Percentiles rank a stretch among this genome's conserved stretches.
Conservation (phyloP, 2,329 filamentous ascomycete genomes). For the Lojkania enalia region DNA sequence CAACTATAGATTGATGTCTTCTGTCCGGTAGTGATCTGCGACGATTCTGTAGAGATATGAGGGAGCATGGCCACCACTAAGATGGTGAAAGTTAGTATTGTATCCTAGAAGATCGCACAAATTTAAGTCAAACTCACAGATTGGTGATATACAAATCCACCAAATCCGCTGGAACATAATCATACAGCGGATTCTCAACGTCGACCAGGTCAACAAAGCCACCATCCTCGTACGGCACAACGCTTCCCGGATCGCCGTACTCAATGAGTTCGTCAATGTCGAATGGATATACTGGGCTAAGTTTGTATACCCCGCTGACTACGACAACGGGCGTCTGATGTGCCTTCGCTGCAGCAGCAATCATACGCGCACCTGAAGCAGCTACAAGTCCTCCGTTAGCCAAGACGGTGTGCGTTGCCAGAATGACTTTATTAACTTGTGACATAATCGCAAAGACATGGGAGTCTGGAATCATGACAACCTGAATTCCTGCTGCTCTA, state of each 20-base stretch:
- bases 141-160: slow-evolving; percentile 87
- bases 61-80: slow-evolving; percentile 67
- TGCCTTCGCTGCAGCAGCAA: slow-evolving; percentile 82
- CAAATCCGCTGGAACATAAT: slow-evolving; percentile 77
- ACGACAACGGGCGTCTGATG: slow-evolving; percentile 85
- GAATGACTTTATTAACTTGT: slow-evolving; percentile 90
- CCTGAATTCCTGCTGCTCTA: slow-evolving; percentile 73
- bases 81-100: slow-evolving; percentile 15
- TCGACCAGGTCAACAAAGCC: slow-evolving; percentile 76
- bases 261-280: slow-evolving; percentile 82
- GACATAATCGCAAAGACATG: slow-evolving; percentile 94
- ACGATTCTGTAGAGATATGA: slow-evolving; percentile 75
- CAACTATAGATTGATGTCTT: slow-evolving; percentile 63
- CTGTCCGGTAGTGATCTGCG: slow-evolving; percentile 73
- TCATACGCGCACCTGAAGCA: slow-evolving; percentile 78
- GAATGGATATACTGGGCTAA: slow-evolving; percentile 87
- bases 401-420: slow-evolving; percentile 84
- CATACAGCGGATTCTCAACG: slow-evolving; percentile 77
- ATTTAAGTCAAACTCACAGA: slow-evolving; percentile 58
- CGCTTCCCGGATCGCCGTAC: slow-evolving; percentile 77
- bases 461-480: slow-evolving; percentile 82
- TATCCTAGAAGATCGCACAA: slow-evolving; percentile 5
- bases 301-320: slow-evolving; percentile 88
- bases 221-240: slow-evolving; percentile 78
- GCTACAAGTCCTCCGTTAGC: slow-evolving; percentile 86